Evolutionary conservation across 2,329 filamentous ascomycete species (phyloP).

Genomic region (Blastomyces gilchristii): DNA sequence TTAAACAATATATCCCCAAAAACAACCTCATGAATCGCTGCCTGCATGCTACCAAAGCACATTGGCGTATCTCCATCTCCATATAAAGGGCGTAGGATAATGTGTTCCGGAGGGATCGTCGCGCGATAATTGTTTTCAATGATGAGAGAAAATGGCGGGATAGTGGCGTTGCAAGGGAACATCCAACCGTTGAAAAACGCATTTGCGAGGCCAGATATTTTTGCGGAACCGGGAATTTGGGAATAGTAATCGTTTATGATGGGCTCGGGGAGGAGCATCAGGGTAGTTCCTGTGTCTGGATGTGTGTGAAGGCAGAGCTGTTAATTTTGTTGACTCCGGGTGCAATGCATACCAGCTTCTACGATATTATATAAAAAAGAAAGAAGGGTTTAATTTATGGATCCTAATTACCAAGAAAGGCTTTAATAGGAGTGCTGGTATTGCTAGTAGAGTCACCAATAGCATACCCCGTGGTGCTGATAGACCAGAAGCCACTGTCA

Average conservation of each 20-base stretch:
- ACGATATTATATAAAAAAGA: background rate
- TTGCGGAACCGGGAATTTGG: conserved; percentile 43
- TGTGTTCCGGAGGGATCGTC: conserved; percentile 46
- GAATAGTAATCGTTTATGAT: conserved; percentile 51
- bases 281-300: conserved; percentile 58
- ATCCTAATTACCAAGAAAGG: conserved; percentile 14
- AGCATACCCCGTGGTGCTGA: conserved; percentile 47
- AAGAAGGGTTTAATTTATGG: background rate
- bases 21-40: conserved; percentile 45
- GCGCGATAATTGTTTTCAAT: conserved; percentile 40
- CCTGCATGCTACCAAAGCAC: conserved; percentile 52
- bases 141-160: conserved; percentile 48
- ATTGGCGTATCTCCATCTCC: conserved; percentile 24
- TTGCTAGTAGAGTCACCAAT: conserved; percentile 33
- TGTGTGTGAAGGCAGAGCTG: background rate
- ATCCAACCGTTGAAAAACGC: conserved; percentile 39
- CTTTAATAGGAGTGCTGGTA: conserved; percentile 13
- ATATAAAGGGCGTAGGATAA: conserved; percentile 41
- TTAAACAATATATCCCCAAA: conserved; percentile 52
- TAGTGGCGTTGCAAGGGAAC: conserved; percentile 45
- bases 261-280: conserved; percentile 50
- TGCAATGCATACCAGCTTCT: background rate
- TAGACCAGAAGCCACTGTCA: conserved; percentile 58
- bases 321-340: background rate
- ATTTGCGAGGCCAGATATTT: conserved; percentile 11